Evolutionary conservation across 208 protist genomes (phyloP), one percentile per base, ranked within the genome.

Genomic region (Wallacemonas sp.): DNA sequence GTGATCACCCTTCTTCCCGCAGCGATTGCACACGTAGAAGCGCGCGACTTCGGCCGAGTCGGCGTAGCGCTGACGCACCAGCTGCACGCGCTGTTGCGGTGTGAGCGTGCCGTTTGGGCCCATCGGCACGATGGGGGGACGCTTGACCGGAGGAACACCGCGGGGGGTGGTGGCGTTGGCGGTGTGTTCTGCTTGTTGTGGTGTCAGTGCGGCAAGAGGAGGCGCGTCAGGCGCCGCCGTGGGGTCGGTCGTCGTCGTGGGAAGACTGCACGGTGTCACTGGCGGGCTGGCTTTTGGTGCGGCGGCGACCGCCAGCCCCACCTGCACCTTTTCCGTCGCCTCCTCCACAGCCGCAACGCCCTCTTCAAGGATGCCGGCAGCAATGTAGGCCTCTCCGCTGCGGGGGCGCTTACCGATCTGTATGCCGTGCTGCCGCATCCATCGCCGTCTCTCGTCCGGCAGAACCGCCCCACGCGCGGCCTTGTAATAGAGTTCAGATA

Each of bases 401-500:
- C 88, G 88, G 21, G 75, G 67, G 0, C 80, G 81, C 70, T 92
- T 92, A 42, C 77, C 59, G 22, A 95, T 82, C 17, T 82, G 60
- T 56, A 95, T 77, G 56, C 89, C 89, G 60, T 94, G 82, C 58
- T 88, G 84, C 56, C 76, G 70, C 82, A 96, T 70, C 88, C 88
- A 96, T 15, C 86, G 79, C 4, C 86, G 78, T 4, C 81, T 79
- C 59, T 96, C 91, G 46, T 90, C 84, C 2, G 86, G 80, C 12
- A 96, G 62, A 45, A 79, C 63, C 9, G 80, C 84, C 11, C 91
- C 91, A 21, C 88, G 78, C 22, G 91, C 75, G 19, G 84, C 88
- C 66, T 89, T 86, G 71, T 94, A 94, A 62, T 90, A 92, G 3
- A 94, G 68, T 70, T 96, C 91, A 79, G 94, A 86, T 28, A 94